Evolutionary conservation across 140 eudicot species (phyloP), one percentile per base, ranked within the genome.

Genomic region (Ambrosia hybrid): DNA sequence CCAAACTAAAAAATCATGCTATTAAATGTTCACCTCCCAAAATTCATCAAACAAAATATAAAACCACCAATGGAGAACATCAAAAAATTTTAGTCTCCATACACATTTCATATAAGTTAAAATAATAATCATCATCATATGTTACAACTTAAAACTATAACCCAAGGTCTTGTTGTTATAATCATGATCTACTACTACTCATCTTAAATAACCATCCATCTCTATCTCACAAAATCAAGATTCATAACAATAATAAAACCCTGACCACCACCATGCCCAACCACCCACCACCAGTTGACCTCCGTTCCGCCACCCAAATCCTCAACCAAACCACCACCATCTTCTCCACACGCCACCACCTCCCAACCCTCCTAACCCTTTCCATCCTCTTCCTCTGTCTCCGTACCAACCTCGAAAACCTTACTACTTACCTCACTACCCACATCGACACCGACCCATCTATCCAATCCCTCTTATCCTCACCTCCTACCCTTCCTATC

Each of bases 381-480:
- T 67, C 96, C 1, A 61, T 79, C 76, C 79, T 93, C 73, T 55
- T 87, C 63, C 71, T 85, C 79, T 80, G 85, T 51, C 75, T 93
- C 73, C 96, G 89, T n/a, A 66, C 76, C 69, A 76, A 80, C 75
- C 84, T 86, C 30, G 91, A 82, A 39, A 80, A 52, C 73, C 89
- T 84, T 26, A 72, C 98, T 53, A 68, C 72, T 78, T 82, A 71
- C 68, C 83, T 93, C 82, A 80, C 89, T 49, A 71, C 87, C 67
- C 83, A 82, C 83, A 71, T 90, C 83, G 93, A 93, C 70, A 79
- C 84, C 63, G 87, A 88, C 76, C 96, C 94, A 9, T 71, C 93
- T 12, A 57, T 93, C 2, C 79, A 84, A 78, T 74, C 97, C 66
- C 84, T 90, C 59, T 77, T 92, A 68, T 65, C 87, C 78, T 63